phyloP scores from a whole-genome alignment of 345 rosid species.

The Draba incana region DNA sequence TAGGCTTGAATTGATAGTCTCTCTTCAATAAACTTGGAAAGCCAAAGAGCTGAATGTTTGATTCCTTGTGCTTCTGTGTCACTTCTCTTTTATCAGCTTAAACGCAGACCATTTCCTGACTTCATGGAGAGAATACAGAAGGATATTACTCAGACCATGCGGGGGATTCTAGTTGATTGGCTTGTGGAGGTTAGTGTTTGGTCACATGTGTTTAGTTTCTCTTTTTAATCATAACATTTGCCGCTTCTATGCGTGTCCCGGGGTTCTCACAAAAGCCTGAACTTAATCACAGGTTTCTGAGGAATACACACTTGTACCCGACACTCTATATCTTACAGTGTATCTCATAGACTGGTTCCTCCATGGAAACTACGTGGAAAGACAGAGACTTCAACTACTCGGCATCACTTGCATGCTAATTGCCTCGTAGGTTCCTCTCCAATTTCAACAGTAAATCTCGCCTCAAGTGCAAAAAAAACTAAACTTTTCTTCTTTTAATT shows the following conservation, averaged over 20 bases:
- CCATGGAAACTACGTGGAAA: slow-evolving; percentile 66
- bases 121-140: slow-evolving; percentile 78
- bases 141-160: slow-evolving; percentile 83
- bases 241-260: slow-evolving; percentile 2
- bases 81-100: slow-evolving; percentile 55
- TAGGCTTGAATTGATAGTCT: slow-evolving; percentile 13
- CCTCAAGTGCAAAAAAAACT: neutral
- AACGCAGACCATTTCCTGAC: slow-evolving; percentile 59
- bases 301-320: slow-evolving; percentile 88
- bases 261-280: slow-evolving; percentile 26
- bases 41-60: slow-evolving; percentile 16
- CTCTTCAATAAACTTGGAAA: slow-evolving; percentile 1
- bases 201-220: neutral
- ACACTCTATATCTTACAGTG: slow-evolving; percentile 85
- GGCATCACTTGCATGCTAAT: slow-evolving; percentile 97
- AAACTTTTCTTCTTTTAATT: slow-evolving; percentile 12
- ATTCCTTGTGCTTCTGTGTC: slow-evolving; percentile 15
- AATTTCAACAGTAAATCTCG: slow-evolving; percentile 4
- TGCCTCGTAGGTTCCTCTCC: slow-evolving; percentile 73
- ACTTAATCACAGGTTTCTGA: slow-evolving; percentile 76
- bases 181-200: slow-evolving; percentile 79
- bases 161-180: slow-evolving; percentile 95
- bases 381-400: slow-evolving; percentile 82
- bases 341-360: slow-evolving; percentile 87
- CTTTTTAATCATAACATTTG: slow-evolving; percentile 21